Base-by-base conservation (phyloP, 2,329 filamentous ascomycete species). In the Sphaerulina populicola region DNA sequence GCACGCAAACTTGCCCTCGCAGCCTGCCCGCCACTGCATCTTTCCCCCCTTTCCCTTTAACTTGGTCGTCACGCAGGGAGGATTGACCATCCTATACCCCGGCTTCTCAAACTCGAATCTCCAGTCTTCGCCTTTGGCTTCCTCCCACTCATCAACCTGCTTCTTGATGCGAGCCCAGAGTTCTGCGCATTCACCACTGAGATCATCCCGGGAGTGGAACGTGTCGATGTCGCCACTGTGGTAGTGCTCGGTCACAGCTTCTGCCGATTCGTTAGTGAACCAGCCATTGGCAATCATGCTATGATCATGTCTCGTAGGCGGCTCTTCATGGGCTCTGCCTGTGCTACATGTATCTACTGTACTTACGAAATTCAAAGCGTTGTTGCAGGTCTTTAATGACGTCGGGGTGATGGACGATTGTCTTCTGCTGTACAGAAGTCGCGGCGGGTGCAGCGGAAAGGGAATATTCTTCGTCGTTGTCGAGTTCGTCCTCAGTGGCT, bases 1-100 rank as follows among this genome's bases (percentile, higher is more conserved):
- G 39, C 63, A 65, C 9, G 63, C 61, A 43, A 47, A 62, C 47
- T 54, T 54, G 9, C 62, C 60, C 33, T 60, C 54, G 12, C 47
- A 46, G 1, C 60, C 62, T 1, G 10, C n/a, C 3, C 55, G 44
- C 62, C 62, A 64, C 12, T 41, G 46, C 33, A 58, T 57, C 52
- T 45, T 49, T 2, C 54, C 53, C 11, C 51, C 53, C 3, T 52
- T 35, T 12, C 54, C 54, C 18, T 49, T 55, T 35, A 61, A 44
- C 49, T 56, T 63, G 27, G 52, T 60, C 10, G 59, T 56, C 6
- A 63, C 51, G 47, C 62, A 63, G 14, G 50, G 52, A 15, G 44
- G 46, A 5, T 41, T 33, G 11, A 41, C 44, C 46, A 43, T 18
- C 27, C 29, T 42, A 35, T 52, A 44, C 31, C 47, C 36, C 30